Conservation (phyloP, 306 rosid genomes). For the Cucumis cinereus region DNA sequence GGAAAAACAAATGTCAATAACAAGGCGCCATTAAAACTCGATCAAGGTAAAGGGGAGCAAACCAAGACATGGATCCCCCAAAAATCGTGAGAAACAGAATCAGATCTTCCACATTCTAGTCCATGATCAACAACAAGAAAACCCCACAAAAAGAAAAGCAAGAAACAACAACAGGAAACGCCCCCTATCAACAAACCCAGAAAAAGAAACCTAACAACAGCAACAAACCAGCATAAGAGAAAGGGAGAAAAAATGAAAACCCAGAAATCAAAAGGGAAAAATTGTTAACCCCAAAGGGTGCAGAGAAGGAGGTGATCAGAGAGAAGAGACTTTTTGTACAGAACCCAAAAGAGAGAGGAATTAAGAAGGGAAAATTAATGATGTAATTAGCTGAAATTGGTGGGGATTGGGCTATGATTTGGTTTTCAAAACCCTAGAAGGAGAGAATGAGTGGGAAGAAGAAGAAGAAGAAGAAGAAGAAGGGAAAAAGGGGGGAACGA, state of each 20-base stretch:
- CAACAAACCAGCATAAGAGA: not conserved
- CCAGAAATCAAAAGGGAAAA: not conserved
- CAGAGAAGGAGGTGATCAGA: not conserved
- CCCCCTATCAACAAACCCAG: not conserved
- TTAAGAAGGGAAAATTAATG: not conserved
- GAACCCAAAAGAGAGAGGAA: not conserved
- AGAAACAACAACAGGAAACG: not conserved
- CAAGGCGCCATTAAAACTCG: constrained; percentile 3
- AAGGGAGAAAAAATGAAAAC: not conserved
- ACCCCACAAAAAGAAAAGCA: constrained; percentile 7
- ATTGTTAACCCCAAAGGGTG: not conserved
- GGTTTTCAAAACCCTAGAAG: constrained; percentile 47
- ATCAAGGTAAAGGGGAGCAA: constrained; percentile 6
- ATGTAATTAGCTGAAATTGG: not conserved
- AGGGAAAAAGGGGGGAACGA: not conserved
- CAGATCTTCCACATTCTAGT: constrained; percentile 30
- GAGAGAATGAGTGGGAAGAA: constrained; percentile 1
- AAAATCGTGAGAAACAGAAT: constrained; percentile 8
- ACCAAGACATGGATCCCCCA: constrained; percentile 5
- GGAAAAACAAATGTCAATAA: constrained; percentile 6
- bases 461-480: not conserved
- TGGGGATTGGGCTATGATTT: constrained; percentile 2
- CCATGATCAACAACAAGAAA: constrained; percentile 13
- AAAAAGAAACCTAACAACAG: not conserved
- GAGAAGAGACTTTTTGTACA: not conserved